Evolutionary conservation across 257 asterid genomes (phyloP), one percentile per base, ranked within the genome.

Genomic region (Datura wrightii): DNA sequence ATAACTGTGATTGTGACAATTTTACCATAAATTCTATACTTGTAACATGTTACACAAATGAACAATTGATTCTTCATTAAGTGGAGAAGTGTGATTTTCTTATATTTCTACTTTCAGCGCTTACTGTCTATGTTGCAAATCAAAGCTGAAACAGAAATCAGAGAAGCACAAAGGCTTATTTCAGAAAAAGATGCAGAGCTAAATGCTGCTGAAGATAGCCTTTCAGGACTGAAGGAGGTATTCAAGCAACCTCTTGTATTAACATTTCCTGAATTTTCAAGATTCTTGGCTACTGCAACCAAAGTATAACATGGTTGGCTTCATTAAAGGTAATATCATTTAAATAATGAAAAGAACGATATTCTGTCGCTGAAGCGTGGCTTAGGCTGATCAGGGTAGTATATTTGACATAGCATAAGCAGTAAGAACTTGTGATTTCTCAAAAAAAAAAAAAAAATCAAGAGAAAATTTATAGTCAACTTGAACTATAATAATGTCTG

Each of bases 191-290:
- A 96, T 82, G 89, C 89, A 2, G 98, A 96, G 85, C 76, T 96
- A 56, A 89, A 67, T 42, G 91, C 90, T 55, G 92, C 94, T 19
- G 98, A 94, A 90, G 98, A 91, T 86, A 87, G 88, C 85, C 91
- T 93, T 72, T 87, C 95, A 46, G 98, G 89, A 83, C 90, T 96
- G 83, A 89, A 88, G 86, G 98, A 96, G 99, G 99, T 94, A 87
- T 66, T 82, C 46, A 44, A 58, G 16, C n/a, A 39, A 56, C 39
- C 76, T 48, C 39, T n/a, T 52, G 16, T 58, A 34, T 72, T 63
- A 80, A 65, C 41, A 42, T 53, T 55, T 42, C 69, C 79, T 65
- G 79, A 62, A 24, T 24, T 74, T 46, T 46, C 6, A 72, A 72
- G 3, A 72, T 72, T 72, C 58, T 46, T 44, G 1, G n/a, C 42